These are phyloP conservation scores for Monilinia laxa DNA, from an alignment of 2,329 filamentous ascomycete species.

Conservation along the genomic window DNA sequence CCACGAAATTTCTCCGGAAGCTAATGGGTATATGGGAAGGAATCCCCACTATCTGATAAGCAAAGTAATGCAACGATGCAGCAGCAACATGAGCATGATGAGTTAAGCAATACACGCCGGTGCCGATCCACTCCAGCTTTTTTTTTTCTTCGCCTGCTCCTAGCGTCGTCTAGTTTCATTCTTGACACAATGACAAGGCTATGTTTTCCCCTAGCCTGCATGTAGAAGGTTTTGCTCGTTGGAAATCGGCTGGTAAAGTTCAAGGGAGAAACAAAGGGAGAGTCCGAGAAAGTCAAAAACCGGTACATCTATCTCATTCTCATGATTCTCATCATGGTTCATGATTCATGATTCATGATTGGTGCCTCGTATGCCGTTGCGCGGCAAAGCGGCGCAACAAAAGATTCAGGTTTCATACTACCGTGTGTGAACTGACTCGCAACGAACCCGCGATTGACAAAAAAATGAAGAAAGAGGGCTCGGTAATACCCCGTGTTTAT, in stretches of 20 bases:
- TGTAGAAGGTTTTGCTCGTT: too few relatives aligned
- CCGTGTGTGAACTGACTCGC: slow-evolving; percentile 3
- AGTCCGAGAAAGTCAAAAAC: too few relatives aligned
- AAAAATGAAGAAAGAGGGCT: not conserved
- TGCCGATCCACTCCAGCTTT: slow-evolving; percentile 20
- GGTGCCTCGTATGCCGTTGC: not conserved
- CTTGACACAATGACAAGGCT: too few relatives aligned
- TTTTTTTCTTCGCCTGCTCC: not conserved
- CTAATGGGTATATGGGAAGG: not conserved
- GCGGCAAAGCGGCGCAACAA: slow-evolving; percentile 13
- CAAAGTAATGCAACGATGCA: not conserved
- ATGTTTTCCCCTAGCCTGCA: too few relatives aligned
- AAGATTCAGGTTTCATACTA: slow-evolving; percentile 11
- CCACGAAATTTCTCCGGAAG: slow-evolving; percentile 22
- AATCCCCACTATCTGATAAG: slow-evolving; percentile 23
- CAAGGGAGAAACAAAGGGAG: too few relatives aligned
- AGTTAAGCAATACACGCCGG: slow-evolving; percentile 13
- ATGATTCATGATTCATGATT: slow-evolving; percentile 1
- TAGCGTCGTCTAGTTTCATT: not conserved
- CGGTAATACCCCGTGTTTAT: slow-evolving; percentile 16
- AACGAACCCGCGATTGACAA: not conserved
- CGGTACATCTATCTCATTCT: too few relatives aligned
- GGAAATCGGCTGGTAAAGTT: too few relatives aligned
- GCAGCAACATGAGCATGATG: too few relatives aligned
- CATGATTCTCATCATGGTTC: not conserved